Evolutionary conservation across 345 rosid genomes (phyloP).

Genomic region (Arabidopsis thaliana): DNA sequence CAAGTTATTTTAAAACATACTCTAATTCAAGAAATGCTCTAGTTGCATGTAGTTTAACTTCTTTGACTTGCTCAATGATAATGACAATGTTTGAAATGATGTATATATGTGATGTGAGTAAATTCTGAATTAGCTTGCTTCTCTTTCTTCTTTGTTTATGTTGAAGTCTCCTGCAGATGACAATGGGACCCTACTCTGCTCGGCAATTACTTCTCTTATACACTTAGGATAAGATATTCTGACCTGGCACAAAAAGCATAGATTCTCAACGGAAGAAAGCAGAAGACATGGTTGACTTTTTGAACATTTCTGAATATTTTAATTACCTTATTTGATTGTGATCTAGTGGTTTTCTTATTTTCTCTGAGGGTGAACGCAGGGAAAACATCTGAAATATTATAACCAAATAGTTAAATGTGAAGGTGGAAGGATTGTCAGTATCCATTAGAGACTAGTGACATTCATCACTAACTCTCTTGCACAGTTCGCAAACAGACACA

Average conservation of each 20-base stretch:
- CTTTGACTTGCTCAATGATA: slow-evolving; percentile 1
- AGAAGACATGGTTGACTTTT: neutral
- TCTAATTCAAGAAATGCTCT: slow-evolving; percentile 13
- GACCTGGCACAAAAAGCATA: slow-evolving; percentile 8
- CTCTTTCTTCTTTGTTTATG: slow-evolving; percentile 15
- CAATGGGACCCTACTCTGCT: neutral
- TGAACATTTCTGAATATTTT: neutral
- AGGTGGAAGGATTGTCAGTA: neutral
- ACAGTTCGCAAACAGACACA: slow-evolving; percentile 7
- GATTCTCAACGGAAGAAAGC: neutral
- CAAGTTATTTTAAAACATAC: slow-evolving; percentile 4
- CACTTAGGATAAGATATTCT: neutral
- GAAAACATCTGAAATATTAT: neutral
- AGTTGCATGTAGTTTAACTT: slow-evolving; percentile 29
- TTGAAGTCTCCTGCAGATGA: slow-evolving; percentile 23
- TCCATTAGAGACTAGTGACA: no score
- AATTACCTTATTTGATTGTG: neutral
- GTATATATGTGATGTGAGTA: neutral
- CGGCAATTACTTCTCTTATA: neutral
- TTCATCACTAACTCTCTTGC: neutral
- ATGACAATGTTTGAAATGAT: neutral
- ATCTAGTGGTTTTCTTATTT: neutral
- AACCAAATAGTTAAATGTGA: neutral
- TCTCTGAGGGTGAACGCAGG: neutral
- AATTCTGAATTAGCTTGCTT: slow-evolving; percentile 5